A percentile compares a stretch with the other conserved stretches of the same genome.
Conservation (phyloP, 371 early-diverging fungal genomes). For the Encephalitozoon intestinalis region DNA sequence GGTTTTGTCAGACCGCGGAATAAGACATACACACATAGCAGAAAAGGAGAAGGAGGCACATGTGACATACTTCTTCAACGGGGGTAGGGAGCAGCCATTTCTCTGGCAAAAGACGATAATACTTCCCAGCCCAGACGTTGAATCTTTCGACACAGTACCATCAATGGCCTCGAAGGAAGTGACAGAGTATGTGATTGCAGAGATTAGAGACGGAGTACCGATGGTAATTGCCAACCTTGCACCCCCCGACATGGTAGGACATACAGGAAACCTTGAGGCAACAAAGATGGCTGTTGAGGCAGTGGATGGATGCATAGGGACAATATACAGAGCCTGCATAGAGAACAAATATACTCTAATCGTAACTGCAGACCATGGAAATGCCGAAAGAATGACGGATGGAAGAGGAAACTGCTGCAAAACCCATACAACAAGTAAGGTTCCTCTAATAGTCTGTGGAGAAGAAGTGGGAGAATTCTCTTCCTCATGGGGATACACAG, state of each 20-base stretch:
- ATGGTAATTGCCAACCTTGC: slow-evolving; percentile 98
- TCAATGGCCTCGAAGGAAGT: slow-evolving; percentile 82
- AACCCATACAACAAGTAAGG: slow-evolving; percentile 64
- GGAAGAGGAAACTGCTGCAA: slow-evolving; percentile 78
- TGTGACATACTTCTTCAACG: slow-evolving; percentile 99
- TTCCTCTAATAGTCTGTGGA: slow-evolving; percentile 79
- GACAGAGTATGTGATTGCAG: slow-evolving; percentile 65
- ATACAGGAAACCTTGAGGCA: slow-evolving; percentile 89
- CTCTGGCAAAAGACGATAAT: slow-evolving; percentile 75
- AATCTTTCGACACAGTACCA: slow-evolving; percentile 88
- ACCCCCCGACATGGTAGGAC: slow-evolving; percentile 88
- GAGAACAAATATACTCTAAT: slow-evolving; percentile 77
- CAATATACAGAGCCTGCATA: slow-evolving; percentile 79
- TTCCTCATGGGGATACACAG: slow-evolving; percentile 46
- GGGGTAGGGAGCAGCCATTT: slow-evolving; percentile 82
- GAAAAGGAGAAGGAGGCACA: slow-evolving; percentile 99
- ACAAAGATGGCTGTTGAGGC: slow-evolving; percentile 80
- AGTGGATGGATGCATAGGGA: slow-evolving; percentile 83
- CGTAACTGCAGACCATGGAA: slow-evolving; percentile 98
- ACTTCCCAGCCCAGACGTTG: slow-evolving; percentile 81
- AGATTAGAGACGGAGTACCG: slow-evolving; percentile 61
- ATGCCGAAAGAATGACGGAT: slow-evolving; percentile 92
- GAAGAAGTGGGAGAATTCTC: not conserved
- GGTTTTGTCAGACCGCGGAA: slow-evolving; percentile 72
- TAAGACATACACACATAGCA: slow-evolving; percentile 80